Evolutionary conservation across 192 early-diverging fungal genomes (phyloP).

Genomic region (Podila clonocystis): DNA sequence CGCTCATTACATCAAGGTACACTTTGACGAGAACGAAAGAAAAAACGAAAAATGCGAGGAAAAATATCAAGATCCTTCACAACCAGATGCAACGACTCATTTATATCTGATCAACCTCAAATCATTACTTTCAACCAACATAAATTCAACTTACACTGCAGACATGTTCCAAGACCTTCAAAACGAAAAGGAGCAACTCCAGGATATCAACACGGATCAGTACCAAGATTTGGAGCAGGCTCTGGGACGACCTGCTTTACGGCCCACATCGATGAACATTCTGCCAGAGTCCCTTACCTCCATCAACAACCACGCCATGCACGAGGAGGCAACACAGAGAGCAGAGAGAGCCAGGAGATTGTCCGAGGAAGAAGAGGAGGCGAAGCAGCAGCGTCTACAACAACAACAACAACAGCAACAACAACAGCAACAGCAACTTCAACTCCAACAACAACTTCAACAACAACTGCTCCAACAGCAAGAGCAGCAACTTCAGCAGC

Average conservation of each 20-base stretch:
- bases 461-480: constrained; percentile 1
- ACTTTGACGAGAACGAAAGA: background rate
- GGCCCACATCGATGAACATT: constrained; percentile 32
- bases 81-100: background rate
- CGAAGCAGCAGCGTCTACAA: background rate
- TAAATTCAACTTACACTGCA: background rate
- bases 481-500: background rate
- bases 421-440: constrained; percentile 23
- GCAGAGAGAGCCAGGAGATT: constrained; percentile 21
- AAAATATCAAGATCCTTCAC: background rate
- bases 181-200: background rate
- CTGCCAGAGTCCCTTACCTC: constrained; percentile 42
- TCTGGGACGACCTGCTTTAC: background rate
- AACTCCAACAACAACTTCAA: constrained; percentile 25
- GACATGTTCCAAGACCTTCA: constrained; percentile 13
- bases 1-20: constrained; percentile 46
- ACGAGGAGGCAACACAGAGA: constrained; percentile 5
- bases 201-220: background rate
- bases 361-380: constrained; percentile 22
- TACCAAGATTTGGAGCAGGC: constrained; percentile 6
- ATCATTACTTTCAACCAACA: background rate
- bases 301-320: constrained; percentile 32
- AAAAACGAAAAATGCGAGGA: no score
- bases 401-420: constrained; percentile 6
- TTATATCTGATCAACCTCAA: background rate